Conservation (phyloP, 2,329 filamentous ascomycete species). For the Colletotrichum eleusines region DNA sequence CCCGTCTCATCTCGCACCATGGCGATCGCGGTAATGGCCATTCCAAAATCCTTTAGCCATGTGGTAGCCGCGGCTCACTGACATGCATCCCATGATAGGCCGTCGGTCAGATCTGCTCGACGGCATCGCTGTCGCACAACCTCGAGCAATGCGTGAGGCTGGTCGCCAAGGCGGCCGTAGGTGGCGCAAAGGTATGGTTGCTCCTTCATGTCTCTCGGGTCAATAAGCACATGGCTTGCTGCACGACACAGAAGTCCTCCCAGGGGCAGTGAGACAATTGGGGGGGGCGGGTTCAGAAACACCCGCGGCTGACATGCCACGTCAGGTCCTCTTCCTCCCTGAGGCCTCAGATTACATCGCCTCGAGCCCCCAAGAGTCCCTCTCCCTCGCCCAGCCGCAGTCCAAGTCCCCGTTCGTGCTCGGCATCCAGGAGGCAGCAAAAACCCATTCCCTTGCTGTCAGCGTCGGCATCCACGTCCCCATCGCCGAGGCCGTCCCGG, state of each 20-base stretch:
- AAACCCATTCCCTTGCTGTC: slow-evolving; percentile 73
- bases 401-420: slow-evolving; percentile 78
- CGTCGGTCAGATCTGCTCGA: slow-evolving; percentile 90
- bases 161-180: slow-evolving; percentile 77
- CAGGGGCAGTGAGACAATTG: neutral
- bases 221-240: neutral
- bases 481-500: slow-evolving; percentile 54
- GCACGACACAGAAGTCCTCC: neutral
- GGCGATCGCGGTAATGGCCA: slow-evolving; percentile 47
- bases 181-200: slow-evolving; percentile 78
- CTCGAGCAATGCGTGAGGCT: slow-evolving; percentile 81
- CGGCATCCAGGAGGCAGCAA: slow-evolving; percentile 78
- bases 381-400: slow-evolving; percentile 77
- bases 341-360: slow-evolving; percentile 94
- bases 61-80: slow-evolving; percentile 20
- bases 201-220: neutral
- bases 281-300: neutral
- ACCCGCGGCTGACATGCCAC: slow-evolving; percentile 12
- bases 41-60: neutral
- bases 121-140: slow-evolving; percentile 81
- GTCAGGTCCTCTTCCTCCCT: slow-evolving; percentile 85
- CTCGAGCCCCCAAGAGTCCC: slow-evolving; percentile 73
- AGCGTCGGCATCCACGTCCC: slow-evolving; percentile 92
- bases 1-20: slow-evolving; percentile 42
- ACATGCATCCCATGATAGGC: slow-evolving; percentile 66